Percentiles rank a stretch among this genome's conserved stretches.
These are phyloP conservation scores for Marasmius tenuissimus DNA, from an alignment of 1,284 basidiomycete species.

Conservation along the genomic window DNA sequence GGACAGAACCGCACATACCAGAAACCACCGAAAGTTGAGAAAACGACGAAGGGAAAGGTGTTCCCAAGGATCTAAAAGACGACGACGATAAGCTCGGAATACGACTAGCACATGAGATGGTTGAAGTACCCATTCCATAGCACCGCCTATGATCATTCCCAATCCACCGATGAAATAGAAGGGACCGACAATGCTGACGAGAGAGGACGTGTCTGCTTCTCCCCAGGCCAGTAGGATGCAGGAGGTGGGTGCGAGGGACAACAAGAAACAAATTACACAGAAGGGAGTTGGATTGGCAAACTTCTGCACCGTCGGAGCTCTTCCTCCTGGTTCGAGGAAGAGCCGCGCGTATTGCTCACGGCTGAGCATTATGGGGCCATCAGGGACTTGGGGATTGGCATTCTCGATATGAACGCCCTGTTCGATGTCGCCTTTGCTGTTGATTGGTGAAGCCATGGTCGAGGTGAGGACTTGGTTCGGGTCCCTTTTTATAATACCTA, in stretches of 20 bases:
- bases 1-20: conserved; percentile 12
- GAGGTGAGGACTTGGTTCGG: background rate
- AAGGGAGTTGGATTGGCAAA: conserved; percentile 23
- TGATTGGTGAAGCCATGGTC: background rate
- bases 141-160: conserved; percentile 16
- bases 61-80: conserved; percentile 20
- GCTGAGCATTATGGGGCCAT: conserved; percentile 10
- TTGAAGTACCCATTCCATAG: conserved; percentile 20
- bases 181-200: conserved; percentile 13
- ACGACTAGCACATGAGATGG: background rate
- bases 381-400: background rate
- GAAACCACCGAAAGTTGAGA: conserved; percentile 20
- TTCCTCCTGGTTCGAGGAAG: conserved; percentile 18
- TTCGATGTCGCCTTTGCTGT: background rate
- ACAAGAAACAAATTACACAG: conserved; percentile 17
- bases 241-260: conserved; percentile 17
- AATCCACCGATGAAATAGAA: conserved; percentile 22
- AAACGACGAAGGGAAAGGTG: conserved; percentile 22
- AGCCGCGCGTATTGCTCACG: conserved; percentile 20
- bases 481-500: background rate
- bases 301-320: conserved; percentile 4
- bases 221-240: conserved; percentile 19
- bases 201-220: conserved; percentile 13
- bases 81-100: background rate
- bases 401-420: background rate